Percentiles rank a stretch among this genome's conserved stretches.
Conservation (phyloP, 2,329 filamentous ascomycete genomes). For the Aphanocladium album region DNA sequence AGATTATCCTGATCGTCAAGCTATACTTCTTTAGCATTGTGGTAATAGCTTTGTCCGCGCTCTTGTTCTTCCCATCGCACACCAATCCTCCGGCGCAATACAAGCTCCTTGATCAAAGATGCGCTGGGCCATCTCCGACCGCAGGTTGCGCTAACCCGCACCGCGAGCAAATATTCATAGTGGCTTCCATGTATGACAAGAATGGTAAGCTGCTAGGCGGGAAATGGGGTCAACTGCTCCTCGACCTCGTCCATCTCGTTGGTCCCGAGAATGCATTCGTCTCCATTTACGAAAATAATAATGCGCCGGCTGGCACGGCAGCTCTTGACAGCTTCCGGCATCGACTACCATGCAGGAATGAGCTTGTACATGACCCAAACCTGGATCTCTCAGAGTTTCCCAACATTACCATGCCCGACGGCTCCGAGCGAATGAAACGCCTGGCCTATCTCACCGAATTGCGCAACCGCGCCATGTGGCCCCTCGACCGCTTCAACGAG, state of each 20-base stretch:
- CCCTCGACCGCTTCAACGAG: slow-evolving; percentile 48
- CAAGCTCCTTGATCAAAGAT: slow-evolving; percentile 25
- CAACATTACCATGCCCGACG: slow-evolving; percentile 57
- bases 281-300: slow-evolving; percentile 70
- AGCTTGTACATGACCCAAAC: slow-evolving; percentile 55
- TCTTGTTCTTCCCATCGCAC: slow-evolving; percentile 41
- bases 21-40: slow-evolving; percentile 24
- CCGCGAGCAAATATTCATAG: slow-evolving; percentile 68
- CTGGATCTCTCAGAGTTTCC: slow-evolving; percentile 53
- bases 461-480: slow-evolving; percentile 63
- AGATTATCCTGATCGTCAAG: slow-evolving; percentile 16
- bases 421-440: slow-evolving; percentile 61
- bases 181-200: slow-evolving; percentile 64
- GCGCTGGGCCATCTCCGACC: slow-evolving; percentile 21
- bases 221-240: slow-evolving; percentile 57
- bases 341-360: slow-evolving; percentile 39
- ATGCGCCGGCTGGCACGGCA: slow-evolving; percentile 48
- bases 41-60: slow-evolving; percentile 27
- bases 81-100: slow-evolving; percentile 35
- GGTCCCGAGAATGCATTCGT: slow-evolving; percentile 65
- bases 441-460: slow-evolving; percentile 69
- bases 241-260: slow-evolving; percentile 59
- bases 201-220: slow-evolving; percentile 56
- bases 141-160: slow-evolving; percentile 33
- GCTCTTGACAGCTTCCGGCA: slow-evolving; percentile 50